Conservation (phyloP, 208 protist genomes). For the Porcisia deanei region DNA sequence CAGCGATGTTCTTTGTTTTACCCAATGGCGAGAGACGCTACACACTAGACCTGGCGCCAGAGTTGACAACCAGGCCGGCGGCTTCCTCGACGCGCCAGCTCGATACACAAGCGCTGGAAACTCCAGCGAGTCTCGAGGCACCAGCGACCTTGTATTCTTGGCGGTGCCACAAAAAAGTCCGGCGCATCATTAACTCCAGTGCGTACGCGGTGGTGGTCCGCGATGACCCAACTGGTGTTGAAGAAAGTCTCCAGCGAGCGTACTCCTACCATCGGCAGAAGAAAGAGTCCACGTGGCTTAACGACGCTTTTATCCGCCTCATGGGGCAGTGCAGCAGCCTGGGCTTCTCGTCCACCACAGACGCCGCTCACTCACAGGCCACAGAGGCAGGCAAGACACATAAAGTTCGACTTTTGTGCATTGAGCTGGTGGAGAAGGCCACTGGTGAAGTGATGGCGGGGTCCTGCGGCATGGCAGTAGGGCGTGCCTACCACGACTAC, state of each 20-base stretch:
- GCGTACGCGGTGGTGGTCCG: constrained; percentile 47
- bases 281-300: constrained; percentile 44
- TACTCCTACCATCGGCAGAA: constrained; percentile 41
- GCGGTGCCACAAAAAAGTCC: constrained; percentile 52
- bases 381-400: neutral
- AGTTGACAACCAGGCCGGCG: neutral
- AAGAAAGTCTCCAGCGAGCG: constrained; percentile 35
- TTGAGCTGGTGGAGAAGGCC: constrained; percentile 51
- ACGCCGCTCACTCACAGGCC: neutral
- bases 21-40: constrained; percentile 42
- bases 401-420: constrained; percentile 28
- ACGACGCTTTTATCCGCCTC: constrained; percentile 17
- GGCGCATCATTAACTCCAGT: constrained; percentile 35
- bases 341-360: neutral
- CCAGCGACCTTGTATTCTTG: constrained; percentile 31
- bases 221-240: constrained; percentile 33
- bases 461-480: constrained; percentile 62
- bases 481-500: constrained; percentile 73
- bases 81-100: neutral
- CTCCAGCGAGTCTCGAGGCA: neutral
- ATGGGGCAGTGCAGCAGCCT: constrained; percentile 14
- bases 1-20: constrained; percentile 42
- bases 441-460: constrained; percentile 49
- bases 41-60: constrained; percentile 35
- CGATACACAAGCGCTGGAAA: no score